A percentile compares a stretch with the other conserved stretches of the same genome.
phyloP scores from a whole-genome alignment of 306 rosid genomes.

The Medicago truncatula region MtrunA17r5.0-ANR NC_053044.1:43450001-43450500 shows the following conservation, averaged over 20 bases:
- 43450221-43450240: constrained; percentile 55
- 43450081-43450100: constrained; percentile 42
- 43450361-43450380: constrained; percentile 21
- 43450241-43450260: constrained; percentile 61
- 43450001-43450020: constrained; percentile 75
- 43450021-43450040: constrained; percentile 78
- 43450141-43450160: constrained; percentile 19
- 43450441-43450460: constrained; percentile 28
- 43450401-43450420: constrained; percentile 37
- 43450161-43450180: constrained; percentile 29
- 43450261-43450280: constrained; percentile 45
- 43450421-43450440: constrained; percentile 32
- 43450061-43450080: constrained; percentile 40
- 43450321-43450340: neutral
- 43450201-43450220: constrained; percentile 73
- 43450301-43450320: neutral
- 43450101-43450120: constrained; percentile 83
- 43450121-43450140: constrained; percentile 78
- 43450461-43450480: constrained; percentile 62
- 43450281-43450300: constrained; percentile 23
- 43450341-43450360: neutral
- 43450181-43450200: constrained; percentile 56
- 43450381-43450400: constrained; percentile 32
- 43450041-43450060: constrained; percentile 86
- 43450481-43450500: constrained; percentile 65